Conservation (phyloP, 768 basidiomycete genomes). For the Hygrocybe punicea region DNA sequence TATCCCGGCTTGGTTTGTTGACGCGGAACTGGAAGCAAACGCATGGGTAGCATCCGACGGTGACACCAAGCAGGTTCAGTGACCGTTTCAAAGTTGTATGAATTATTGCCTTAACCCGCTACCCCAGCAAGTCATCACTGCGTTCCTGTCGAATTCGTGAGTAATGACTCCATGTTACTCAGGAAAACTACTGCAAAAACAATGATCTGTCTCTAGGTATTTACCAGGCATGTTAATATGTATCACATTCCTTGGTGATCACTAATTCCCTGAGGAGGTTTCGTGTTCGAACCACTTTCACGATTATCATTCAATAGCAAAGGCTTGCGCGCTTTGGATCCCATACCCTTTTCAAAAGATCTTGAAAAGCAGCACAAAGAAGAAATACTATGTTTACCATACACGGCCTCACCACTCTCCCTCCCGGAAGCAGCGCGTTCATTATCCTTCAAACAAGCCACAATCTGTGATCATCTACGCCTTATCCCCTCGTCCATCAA, state of each 20-base stretch:
- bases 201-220: constrained; percentile 33
- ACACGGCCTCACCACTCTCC: constrained; percentile 50
- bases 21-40: constrained; percentile 48
- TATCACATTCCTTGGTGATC: neutral
- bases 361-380: constrained; percentile 46
- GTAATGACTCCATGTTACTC: constrained; percentile 24
- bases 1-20: constrained; percentile 61
- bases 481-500: constrained; percentile 45
- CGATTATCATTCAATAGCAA: constrained; percentile 38
- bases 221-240: constrained; percentile 38
- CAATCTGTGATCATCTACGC: constrained; percentile 36
- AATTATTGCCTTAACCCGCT: neutral
- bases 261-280: constrained; percentile 33
- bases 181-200: constrained; percentile 13
- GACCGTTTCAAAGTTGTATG: neutral
- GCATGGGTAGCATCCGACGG: constrained; percentile 22
- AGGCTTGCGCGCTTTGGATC: constrained; percentile 19
- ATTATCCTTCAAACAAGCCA: constrained; percentile 34
- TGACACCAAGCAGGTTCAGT: constrained; percentile 27
- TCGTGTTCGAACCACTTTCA: constrained; percentile 45
- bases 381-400: constrained; percentile 57
- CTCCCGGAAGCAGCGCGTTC: constrained; percentile 37
- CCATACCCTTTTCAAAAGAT: constrained; percentile 48
- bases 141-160: constrained; percentile 46
- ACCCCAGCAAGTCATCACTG: constrained; percentile 30